phyloP scores from a whole-genome alignment of 768 basidiomycete genomes.

The Serendipita sp. region DNA sequence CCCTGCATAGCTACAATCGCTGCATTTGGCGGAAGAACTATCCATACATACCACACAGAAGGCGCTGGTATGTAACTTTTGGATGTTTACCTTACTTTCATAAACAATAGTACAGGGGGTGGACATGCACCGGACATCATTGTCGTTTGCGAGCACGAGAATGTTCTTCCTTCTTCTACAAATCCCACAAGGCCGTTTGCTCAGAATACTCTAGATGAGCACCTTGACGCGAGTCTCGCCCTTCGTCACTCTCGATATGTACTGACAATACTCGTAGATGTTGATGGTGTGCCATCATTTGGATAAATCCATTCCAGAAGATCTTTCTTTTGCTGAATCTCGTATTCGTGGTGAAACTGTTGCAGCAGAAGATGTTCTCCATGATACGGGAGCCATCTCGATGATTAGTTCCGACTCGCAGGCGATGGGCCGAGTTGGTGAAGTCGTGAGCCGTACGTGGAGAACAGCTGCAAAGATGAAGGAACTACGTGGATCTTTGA shows the following conservation, averaged over 20 bases:
- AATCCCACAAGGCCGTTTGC: conserved; percentile 92
- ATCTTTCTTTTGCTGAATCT: conserved; percentile 89
- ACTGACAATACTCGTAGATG: conserved; percentile 42
- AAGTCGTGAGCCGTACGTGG: conserved; percentile 88
- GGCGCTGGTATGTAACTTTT: conserved; percentile 48
- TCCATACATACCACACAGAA: conserved; percentile 95
- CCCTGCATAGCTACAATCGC: conserved; percentile 51
- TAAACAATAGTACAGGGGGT: conserved; percentile 35
- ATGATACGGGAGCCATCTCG: conserved; percentile 83
- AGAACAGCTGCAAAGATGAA: conserved; percentile 92
- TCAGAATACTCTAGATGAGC: conserved; percentile 85
- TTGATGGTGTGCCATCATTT: conserved; percentile 99
- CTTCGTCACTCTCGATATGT: not conserved
- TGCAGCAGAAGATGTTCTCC: conserved; percentile 91
- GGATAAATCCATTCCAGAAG: conserved; percentile 79
- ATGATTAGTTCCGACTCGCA: conserved; percentile 96
- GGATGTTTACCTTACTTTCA: not conserved
- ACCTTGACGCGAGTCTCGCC: conserved; percentile 60
- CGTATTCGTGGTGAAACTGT: conserved; percentile 93
- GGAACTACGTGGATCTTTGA: conserved; percentile 56
- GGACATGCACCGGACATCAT: conserved; percentile 98
- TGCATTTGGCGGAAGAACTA: conserved; percentile 79
- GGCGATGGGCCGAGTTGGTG: conserved; percentile 96
- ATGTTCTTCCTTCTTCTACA: conserved; percentile 90
- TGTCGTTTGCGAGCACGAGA: conserved; percentile 76